Evolutionary conservation across 1,139 yeast genomes (phyloP).

Genomic region (Blastobotrys aristatus): DNA sequence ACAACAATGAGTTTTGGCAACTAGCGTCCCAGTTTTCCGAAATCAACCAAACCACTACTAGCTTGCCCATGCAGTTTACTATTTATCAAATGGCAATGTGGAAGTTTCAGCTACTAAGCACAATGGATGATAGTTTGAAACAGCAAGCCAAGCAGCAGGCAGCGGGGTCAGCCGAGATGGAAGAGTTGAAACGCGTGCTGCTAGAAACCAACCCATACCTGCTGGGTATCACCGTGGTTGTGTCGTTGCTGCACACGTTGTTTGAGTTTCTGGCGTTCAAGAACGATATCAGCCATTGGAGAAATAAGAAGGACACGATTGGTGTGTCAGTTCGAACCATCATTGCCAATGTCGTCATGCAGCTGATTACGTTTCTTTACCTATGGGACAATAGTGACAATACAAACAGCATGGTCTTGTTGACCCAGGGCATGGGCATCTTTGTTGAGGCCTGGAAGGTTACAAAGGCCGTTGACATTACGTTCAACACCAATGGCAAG

Average conservation of each 20-base stretch:
- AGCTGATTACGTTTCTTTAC: conserved; percentile 37
- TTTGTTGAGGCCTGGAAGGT: conserved; percentile 42
- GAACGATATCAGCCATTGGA: conserved; percentile 40
- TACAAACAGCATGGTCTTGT: conserved; percentile 37
- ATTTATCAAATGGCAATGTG: conserved; percentile 30
- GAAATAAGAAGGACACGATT: conserved; percentile 37
- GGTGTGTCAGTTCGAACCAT: conserved; percentile 40
- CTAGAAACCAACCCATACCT: conserved; percentile 38
- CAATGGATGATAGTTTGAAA: conserved; percentile 31
- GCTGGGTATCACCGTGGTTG: conserved; percentile 34
- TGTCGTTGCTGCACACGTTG: conserved; percentile 36
- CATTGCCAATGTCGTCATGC: conserved; percentile 40
- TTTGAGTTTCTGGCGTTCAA: conserved; percentile 41
- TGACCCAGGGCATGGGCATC: conserved; percentile 39
- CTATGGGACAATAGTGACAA: conserved; percentile 39
- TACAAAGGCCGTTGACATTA: conserved; percentile 36
- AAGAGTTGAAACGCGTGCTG: conserved; percentile 35
- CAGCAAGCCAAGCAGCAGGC: conserved; percentile 27
- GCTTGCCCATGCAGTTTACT: conserved; percentile 31
- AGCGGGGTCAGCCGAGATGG: conserved; percentile 34
- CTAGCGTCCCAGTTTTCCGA: conserved; percentile 35
- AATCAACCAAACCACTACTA: conserved; percentile 28
- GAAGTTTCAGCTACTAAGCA: conserved; percentile 33
- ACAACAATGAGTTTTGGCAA: conserved; percentile 39
- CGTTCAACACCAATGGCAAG: conserved; percentile 19